Base-by-base conservation (phyloP, 805 yeast species). In the Ogataea nitratoaversa region DNA sequence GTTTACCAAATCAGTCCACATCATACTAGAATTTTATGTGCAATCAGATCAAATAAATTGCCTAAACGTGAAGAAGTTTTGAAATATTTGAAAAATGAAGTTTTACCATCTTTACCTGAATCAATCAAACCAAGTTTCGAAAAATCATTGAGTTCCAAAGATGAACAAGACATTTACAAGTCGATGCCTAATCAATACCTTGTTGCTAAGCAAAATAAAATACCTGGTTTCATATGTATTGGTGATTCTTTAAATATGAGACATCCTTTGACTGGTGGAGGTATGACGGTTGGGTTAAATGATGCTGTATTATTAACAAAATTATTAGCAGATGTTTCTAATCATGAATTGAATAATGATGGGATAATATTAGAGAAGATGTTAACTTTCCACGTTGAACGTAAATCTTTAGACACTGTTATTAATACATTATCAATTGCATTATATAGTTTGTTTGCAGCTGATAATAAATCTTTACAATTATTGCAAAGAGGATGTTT, bases 191-290 rank as follows among this genome's bases (percentile, higher is more conserved):
- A 89, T 64, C 95, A 93, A 52, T 93, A 76, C 63, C 69, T 93
- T 37, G 76, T 95, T 19, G 97, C 97, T 1, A 71, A 76, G 41
- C 70, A 71, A 37, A 90, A 88, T 57, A 69, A 69, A 23, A 71
- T 77, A 32, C 81, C 79, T 9, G 99, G 99, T 11, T 67, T 88
- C 34, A 70, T 93, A 28, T 72, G 91, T 50, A 59, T 93, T 27
- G 99, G 99, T 36, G 99, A 93, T 61, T 86, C 99, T 2, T 71
- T 90, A 52, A 93, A 93, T 62, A 93, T 93, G 97, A 76, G 99
- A 60, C 99, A 93, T 61, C 99, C 99, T 20, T 74, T 93, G 46
- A 93, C 98, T 1, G 99, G 99, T 38, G 99, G 99, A 48, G 99
- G 99, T 46, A 93, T 93, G 99, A 89, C 98, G 19, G 99, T 93